Evolutionary conservation across 2,329 filamentous ascomycete species (phyloP).

Genomic region (Pseudogymnoascus sp.): DNA sequence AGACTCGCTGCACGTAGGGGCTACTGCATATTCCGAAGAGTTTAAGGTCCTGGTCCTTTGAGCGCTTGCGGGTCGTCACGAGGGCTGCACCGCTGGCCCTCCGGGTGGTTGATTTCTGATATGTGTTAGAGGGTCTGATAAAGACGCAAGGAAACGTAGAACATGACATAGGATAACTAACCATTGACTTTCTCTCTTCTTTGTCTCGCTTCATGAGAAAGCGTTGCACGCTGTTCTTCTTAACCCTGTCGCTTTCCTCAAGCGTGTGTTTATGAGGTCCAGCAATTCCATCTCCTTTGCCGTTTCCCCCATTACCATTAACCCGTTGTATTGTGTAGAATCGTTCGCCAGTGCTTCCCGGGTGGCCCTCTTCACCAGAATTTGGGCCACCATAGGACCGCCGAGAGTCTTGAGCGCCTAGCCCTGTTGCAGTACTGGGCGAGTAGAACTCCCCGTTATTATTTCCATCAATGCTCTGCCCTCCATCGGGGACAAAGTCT

Average conservation of each 20-base stretch:
- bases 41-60: conserved; percentile 62
- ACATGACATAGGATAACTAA: conserved; percentile 30
- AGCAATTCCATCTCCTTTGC: conserved; percentile 58
- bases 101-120: conserved; percentile 60
- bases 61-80: conserved; percentile 59
- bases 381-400: conserved; percentile 14
- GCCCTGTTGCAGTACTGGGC: background rate
- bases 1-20: conserved; percentile 79
- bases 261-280: conserved; percentile 68
- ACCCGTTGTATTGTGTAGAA: conserved; percentile 71
- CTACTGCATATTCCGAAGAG: conserved; percentile 65
- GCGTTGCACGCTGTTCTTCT: conserved; percentile 69
- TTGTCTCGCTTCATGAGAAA: conserved; percentile 55
- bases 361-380: conserved; percentile 31
- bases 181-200: conserved; percentile 51
- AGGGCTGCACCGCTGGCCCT: conserved; percentile 64
- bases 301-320: conserved; percentile 67
- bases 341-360: conserved; percentile 41
- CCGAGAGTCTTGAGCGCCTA: conserved; percentile 11
- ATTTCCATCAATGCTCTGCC: conserved; percentile 19
- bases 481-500: conserved; percentile 27
- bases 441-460: conserved; percentile 25
- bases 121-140: conserved; percentile 19
- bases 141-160: conserved; percentile 12
- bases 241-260: conserved; percentile 66